phyloP scores from a whole-genome alignment of 768 basidiomycete genomes.

The Leccinum incarnatum region DNA sequence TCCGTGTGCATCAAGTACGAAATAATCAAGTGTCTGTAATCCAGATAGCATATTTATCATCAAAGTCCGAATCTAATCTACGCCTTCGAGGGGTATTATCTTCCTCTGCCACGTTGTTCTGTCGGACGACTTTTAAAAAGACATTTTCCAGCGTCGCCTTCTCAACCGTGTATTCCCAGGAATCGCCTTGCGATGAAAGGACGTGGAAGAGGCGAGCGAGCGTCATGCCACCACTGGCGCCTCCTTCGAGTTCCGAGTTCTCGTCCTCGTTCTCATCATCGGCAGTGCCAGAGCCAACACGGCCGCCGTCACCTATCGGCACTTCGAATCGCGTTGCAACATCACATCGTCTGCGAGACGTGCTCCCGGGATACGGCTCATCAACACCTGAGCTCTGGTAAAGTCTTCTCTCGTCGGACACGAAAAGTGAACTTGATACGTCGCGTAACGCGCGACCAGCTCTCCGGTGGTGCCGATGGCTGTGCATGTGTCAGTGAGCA shows the following conservation, averaged over 20 bases:
- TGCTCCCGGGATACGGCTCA: conserved; percentile 61
- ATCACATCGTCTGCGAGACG: conserved; percentile 71
- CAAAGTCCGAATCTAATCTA: conserved; percentile 8
- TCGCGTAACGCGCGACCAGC: conserved; percentile 64
- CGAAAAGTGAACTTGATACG: conserved; percentile 75
- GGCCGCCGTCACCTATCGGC: conserved; percentile 38
- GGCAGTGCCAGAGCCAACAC: background rate
- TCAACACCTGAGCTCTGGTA: conserved; percentile 53
- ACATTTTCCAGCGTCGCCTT: conserved; percentile 68
- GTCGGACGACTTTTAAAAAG: conserved; percentile 67
- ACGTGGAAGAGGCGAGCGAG: conserved; percentile 58
- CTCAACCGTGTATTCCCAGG: conserved; percentile 69
- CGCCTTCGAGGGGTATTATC: conserved; percentile 23
- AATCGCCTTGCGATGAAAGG: conserved; percentile 50
- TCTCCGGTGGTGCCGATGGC: conserved; percentile 66
- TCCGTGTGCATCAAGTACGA: too few relatives aligned
- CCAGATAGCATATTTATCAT: background rate
- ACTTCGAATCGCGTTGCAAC: conserved; percentile 74
- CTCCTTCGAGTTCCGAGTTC: background rate
- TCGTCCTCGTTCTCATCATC: background rate
- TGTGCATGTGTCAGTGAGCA: conserved; percentile 16
- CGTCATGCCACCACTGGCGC: conserved; percentile 32
- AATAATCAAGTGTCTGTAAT: too few relatives aligned
- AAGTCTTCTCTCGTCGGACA: conserved; percentile 64
- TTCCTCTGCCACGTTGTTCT: conserved; percentile 55